Conservation (phyloP, 2,329 filamentous ascomycete species). For the Dothideomycetes sp. region DNA sequence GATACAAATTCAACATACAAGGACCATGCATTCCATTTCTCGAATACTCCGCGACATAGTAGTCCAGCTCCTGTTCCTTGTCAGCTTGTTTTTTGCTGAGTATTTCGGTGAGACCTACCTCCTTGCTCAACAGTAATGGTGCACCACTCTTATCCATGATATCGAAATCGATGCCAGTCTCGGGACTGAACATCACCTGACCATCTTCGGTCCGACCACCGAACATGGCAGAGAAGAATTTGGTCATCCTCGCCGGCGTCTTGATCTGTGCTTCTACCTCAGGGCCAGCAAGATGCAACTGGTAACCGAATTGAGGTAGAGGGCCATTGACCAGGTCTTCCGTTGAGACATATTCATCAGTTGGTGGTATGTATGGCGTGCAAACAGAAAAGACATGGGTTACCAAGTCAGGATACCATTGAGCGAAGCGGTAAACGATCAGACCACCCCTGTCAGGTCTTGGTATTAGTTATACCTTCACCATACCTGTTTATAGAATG, state of each 20-base stretch:
- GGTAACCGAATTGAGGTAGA: constrained; percentile 68
- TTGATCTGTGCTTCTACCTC: constrained; percentile 34
- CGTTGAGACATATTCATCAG: constrained; percentile 33
- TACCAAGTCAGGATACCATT: constrained; percentile 63
- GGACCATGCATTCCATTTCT: constrained; percentile 66
- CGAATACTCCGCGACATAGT: constrained; percentile 63
- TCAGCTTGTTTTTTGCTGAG: neutral
- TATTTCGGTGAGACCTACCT: constrained; percentile 29
- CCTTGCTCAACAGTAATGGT: constrained; percentile 49
- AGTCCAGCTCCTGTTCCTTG: constrained; percentile 50
- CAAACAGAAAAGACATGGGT: constrained; percentile 69
- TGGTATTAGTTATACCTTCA: neutral
- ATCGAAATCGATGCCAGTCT: constrained; percentile 53
- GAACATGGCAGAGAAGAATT: constrained; percentile 62
- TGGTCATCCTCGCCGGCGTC: constrained; percentile 44
- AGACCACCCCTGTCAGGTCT: constrained; percentile 52
- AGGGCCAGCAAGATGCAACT: constrained; percentile 64
- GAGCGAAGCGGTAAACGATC: constrained; percentile 62
- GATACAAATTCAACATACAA: constrained; percentile 28
- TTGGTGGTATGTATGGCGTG: constrained; percentile 50
- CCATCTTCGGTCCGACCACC: constrained; percentile 49
- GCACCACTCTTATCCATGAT: constrained; percentile 46
- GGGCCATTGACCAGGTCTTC: constrained; percentile 46
- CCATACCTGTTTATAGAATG: constrained; percentile 1
- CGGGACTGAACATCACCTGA: constrained; percentile 46